Evolutionary conservation across 1,284 basidiomycete species (phyloP).

Genomic region (Pisolithus thermaeus): DNA sequence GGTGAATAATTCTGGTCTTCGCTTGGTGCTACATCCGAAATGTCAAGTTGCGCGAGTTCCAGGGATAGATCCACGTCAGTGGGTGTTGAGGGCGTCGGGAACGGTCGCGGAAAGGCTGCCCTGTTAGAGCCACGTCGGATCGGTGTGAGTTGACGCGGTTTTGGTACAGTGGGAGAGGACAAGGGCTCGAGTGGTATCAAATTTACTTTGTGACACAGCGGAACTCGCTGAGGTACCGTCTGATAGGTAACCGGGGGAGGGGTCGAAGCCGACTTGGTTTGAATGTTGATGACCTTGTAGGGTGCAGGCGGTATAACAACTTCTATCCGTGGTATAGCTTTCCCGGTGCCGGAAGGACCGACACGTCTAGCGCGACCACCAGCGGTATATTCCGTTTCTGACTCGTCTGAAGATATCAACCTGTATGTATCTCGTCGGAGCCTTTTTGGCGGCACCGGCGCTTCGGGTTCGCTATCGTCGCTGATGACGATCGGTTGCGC

Average conservation of each 20-base stretch:
- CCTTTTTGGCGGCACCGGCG: slow-evolving; percentile 6
- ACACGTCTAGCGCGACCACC: slow-evolving; percentile 3
- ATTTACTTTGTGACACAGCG: slow-evolving; percentile 5
- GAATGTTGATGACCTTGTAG: slow-evolving; percentile 8
- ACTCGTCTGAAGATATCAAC: slow-evolving; percentile 40
- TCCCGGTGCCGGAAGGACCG: slow-evolving; percentile 14
- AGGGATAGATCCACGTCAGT: slow-evolving; percentile 50
- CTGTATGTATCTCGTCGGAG: slow-evolving; percentile 21
- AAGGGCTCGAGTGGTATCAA: background rate
- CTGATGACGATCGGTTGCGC: slow-evolving; percentile 18
- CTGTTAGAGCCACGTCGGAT: slow-evolving; percentile 42
- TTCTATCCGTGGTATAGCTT: slow-evolving; percentile 24
- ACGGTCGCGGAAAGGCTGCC: slow-evolving; percentile 33
- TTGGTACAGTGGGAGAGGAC: slow-evolving; percentile 32
- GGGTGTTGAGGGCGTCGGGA: slow-evolving; percentile 42
- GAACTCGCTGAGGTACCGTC: background rate
- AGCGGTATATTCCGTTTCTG: slow-evolving; percentile 24
- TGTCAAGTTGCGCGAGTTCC: slow-evolving; percentile 46
- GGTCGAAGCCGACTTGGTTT: slow-evolving; percentile 3
- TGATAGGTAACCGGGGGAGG: background rate
- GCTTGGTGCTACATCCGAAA: slow-evolving; percentile 25
- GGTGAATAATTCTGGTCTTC: slow-evolving; percentile 13
- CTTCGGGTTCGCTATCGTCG: slow-evolving; percentile 25
- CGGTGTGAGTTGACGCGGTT: slow-evolving; percentile 58
- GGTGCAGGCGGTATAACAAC: slow-evolving; percentile 34